phyloP scores from a whole-genome alignment of 179 eudicot genomes.

The Spinacia oleracea region DNA sequence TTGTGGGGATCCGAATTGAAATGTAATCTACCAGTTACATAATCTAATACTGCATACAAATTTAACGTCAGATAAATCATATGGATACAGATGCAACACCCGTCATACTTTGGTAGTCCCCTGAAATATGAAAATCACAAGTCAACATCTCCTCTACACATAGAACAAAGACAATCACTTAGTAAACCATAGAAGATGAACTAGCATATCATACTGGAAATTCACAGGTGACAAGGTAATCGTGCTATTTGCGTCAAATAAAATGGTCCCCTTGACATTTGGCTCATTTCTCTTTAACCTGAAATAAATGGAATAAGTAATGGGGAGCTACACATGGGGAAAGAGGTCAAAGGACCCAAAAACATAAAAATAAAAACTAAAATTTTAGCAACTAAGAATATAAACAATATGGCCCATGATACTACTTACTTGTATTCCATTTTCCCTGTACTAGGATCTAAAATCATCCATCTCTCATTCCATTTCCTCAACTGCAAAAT shows the following conservation, averaged over 20 bases:
- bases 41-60: slow-evolving; percentile 1
- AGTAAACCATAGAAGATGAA: slow-evolving; percentile 10
- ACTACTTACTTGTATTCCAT: slow-evolving; percentile 95
- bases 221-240: slow-evolving; percentile 91
- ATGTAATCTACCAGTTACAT: background rate
- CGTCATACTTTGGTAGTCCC: slow-evolving; percentile 94
- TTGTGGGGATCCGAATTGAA: background rate
- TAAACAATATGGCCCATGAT: background rate
- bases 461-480: slow-evolving; percentile 97
- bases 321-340: background rate
- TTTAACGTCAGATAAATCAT: slow-evolving; percentile 1
- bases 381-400: slow-evolving; percentile 1
- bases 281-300: slow-evolving; percentile 95
- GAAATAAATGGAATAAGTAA: slow-evolving; percentile 23
- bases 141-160: slow-evolving; percentile 19
- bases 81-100: slow-evolving; percentile 98
- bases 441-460: slow-evolving; percentile 97
- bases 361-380: background rate
- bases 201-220: slow-evolving; percentile 73
- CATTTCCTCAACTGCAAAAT: slow-evolving; percentile 78
- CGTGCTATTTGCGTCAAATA: slow-evolving; percentile 87
- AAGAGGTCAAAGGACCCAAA: slow-evolving; percentile 13
- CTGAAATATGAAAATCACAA: slow-evolving; percentile 48
- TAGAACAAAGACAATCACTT: slow-evolving; percentile 14
- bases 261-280: slow-evolving; percentile 73